These are phyloP conservation scores for Penicillium sp. DNA, from an alignment of 2,329 filamentous ascomycete species.

Conservation along the genomic window DNA sequence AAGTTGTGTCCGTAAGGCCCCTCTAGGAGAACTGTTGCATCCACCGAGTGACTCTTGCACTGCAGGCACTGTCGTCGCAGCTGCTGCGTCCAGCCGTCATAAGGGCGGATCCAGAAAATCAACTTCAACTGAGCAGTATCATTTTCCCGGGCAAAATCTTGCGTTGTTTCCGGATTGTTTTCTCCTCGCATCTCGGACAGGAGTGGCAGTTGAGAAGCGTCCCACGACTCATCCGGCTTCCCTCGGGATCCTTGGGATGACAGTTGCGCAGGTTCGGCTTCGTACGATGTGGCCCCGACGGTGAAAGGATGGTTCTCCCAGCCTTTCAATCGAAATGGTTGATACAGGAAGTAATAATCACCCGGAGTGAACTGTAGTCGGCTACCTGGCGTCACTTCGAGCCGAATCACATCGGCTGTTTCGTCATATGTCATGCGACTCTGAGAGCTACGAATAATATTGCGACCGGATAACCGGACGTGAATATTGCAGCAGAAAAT, in stretches of 20 bases:
- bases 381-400: constrained; percentile 45
- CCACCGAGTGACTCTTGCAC: constrained; percentile 23
- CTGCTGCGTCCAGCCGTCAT: constrained; percentile 51
- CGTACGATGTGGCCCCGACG: constrained; percentile 35
- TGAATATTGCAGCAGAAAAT: constrained; percentile 46
- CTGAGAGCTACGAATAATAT: constrained; percentile 29
- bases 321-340: constrained; percentile 43
- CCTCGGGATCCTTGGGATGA: background rate
- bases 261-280: background rate
- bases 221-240: constrained; percentile 9
- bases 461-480: constrained; percentile 23
- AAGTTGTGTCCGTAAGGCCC: constrained; percentile 50
- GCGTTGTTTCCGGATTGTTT: background rate
- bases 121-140: constrained; percentile 32
- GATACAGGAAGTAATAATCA: constrained; percentile 53
- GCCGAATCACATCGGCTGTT: constrained; percentile 45
- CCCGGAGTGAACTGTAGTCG: constrained; percentile 43
- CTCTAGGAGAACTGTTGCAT: constrained; percentile 47
- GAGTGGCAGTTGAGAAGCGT: constrained; percentile 27
- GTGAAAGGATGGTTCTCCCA: constrained; percentile 56
- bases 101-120: constrained; percentile 52
- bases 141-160: background rate
- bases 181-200: constrained; percentile 16
- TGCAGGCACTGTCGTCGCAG: constrained; percentile 39
- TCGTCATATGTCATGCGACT: constrained; percentile 46